phyloP scores from a whole-genome alignment of 78 protist species.

The Dictyostelium citrinum region DNA sequence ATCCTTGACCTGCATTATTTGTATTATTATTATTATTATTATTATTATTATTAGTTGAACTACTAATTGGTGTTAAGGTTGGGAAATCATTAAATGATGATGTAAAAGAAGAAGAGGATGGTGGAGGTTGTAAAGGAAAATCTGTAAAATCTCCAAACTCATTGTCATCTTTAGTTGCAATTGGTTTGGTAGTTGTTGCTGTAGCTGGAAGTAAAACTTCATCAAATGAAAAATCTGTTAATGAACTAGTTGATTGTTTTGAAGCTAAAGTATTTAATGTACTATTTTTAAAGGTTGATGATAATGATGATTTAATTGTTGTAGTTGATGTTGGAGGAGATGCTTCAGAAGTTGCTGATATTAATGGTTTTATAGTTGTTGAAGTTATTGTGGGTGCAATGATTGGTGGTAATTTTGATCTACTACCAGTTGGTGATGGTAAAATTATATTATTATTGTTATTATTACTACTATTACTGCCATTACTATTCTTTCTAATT shows the following conservation, averaged over 20 bases:
- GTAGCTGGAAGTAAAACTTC: background rate
- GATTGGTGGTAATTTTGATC: background rate
- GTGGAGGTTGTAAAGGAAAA: background rate
- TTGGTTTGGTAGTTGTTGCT: background rate
- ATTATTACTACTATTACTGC: background rate
- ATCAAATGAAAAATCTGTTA: slow-evolving; percentile 3
- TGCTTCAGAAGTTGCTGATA: background rate
- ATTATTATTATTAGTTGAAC: background rate
- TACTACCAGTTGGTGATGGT: background rate
- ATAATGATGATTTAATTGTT: background rate
- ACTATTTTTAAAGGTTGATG: background rate
- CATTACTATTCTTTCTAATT: background rate
- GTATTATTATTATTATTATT: background rate
- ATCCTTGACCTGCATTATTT: background rate
- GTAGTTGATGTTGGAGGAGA: background rate
- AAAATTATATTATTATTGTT: background rate
- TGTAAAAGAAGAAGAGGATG: background rate
- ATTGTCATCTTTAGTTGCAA: background rate
- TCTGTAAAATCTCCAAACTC: background rate
- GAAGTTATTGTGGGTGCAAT: background rate
- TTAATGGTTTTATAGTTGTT: background rate
- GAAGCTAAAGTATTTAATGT: background rate
- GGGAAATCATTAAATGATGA: background rate
- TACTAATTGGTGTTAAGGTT: background rate
- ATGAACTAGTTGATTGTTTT: background rate